Evolutionary conservation across 345 rosid species (phyloP), one percentile per base, ranked within the genome.

Genomic region (Citrus hindsii): DNA sequence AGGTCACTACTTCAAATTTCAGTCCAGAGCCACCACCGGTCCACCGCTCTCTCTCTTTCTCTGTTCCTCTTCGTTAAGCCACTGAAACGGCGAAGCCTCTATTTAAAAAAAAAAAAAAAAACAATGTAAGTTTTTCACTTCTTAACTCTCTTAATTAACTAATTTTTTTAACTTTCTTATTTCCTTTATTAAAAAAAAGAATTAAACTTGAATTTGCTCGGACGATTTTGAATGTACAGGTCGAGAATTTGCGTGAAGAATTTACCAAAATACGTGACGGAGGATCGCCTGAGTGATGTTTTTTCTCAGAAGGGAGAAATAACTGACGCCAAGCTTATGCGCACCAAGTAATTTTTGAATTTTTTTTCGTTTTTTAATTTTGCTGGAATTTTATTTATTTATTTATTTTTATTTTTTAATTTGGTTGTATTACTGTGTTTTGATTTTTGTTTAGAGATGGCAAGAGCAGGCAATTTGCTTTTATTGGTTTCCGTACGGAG

Each of bases 301-400:
- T 92, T 92, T 78, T 92, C 99, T 2, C 85, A 83, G 87, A 94
- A 90, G 71, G 98, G 97, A 75, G 98, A 96, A 82, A 83, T 92
- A 51, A 96, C 95, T 0, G 98, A 94, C 51, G 91, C 86, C 40
- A 92, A 88, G 86, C 84, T 91, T 32, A 88, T 93, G 87, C 94
- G 97, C 33, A 87, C 97, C 80, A 83, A 63, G 99, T 95, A 88
- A 40, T 63, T 9, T 55, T 66, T 5, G 25, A 32, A 24, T 9
- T 38, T 33, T 63, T 24, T 40, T 70, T n/a, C 14, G 56, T 4
- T 68, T 3, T 46, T 48, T 61, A 48, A 58, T 32, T 69, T 38
- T 24, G 35, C 22, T 76, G 79, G 5, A 46, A 13, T 46, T 46
- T 12, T 1, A 35, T 35, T 35, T 35, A 35, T 35, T 35, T 35